A percentile compares a stretch with the other conserved stretches of the same genome.
phyloP scores from a whole-genome alignment of 306 rosid genomes.

The Dicorynia guianensis region DNA sequence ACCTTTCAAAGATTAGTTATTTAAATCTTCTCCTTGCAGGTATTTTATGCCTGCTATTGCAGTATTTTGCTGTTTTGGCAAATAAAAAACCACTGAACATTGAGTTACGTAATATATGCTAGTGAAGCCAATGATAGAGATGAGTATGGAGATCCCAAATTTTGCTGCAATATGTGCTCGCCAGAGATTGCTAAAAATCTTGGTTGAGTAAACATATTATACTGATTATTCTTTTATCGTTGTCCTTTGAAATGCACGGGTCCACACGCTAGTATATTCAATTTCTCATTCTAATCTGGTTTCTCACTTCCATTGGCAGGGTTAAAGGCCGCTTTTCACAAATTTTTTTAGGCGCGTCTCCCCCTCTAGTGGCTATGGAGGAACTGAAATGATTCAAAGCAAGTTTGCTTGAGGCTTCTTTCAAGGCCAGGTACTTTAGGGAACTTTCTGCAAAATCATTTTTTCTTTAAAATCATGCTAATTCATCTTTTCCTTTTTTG shows the following conservation, averaged over 20 bases:
- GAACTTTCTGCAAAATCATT: slow-evolving; percentile 31
- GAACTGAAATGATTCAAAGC: slow-evolving; percentile 74
- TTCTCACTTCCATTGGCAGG: too few relatives aligned
- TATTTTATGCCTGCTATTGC: slow-evolving; percentile 89
- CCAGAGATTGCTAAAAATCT: too few relatives aligned
- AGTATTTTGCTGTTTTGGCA: slow-evolving; percentile 88
- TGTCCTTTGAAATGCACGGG: too few relatives aligned
- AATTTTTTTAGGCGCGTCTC: slow-evolving; percentile 18
- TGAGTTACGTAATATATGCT: slow-evolving; percentile 69
- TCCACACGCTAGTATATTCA: too few relatives aligned
- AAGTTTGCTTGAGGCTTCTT: slow-evolving; percentile 59
- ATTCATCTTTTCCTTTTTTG: not conserved
- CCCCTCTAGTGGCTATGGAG: slow-evolving; percentile 64
- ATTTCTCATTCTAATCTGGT: too few relatives aligned
- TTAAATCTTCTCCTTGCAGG: slow-evolving; percentile 56
- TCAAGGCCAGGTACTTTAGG: slow-evolving; percentile 74
- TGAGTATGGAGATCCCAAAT: slow-evolving; percentile 87
- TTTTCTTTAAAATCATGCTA: slow-evolving; percentile 38
- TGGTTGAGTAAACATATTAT: too few relatives aligned
- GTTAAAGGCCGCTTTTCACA: too few relatives aligned
- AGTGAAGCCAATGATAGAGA: slow-evolving; percentile 88
- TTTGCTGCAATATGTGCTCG: too few relatives aligned
- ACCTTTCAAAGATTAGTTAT: slow-evolving; percentile 7
- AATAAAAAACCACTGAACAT: slow-evolving; percentile 69
- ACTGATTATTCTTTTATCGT: too few relatives aligned